phyloP scores from a whole-genome alignment of 768 basidiomycete species.

The Leccinellum luteum region DNA sequence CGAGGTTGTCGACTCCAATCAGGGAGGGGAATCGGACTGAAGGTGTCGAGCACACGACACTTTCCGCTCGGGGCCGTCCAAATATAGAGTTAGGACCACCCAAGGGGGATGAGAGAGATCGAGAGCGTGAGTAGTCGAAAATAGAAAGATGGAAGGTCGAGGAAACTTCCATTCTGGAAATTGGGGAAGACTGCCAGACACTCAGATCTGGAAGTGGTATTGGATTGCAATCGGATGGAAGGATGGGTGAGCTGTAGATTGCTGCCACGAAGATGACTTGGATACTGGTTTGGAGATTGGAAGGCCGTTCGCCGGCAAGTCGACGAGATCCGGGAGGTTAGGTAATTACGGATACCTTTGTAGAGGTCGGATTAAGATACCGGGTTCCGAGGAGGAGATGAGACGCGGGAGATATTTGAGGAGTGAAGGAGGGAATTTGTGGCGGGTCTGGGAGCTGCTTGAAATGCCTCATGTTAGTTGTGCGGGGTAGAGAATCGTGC shows the following conservation, averaged over 20 bases:
- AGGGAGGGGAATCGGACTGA: neutral
- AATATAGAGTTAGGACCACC: slow-evolving; percentile 1
- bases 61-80: neutral
- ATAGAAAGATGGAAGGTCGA: slow-evolving; percentile 18
- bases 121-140: slow-evolving; percentile 6
- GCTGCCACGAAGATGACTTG: slow-evolving; percentile 1
- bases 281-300: slow-evolving; percentile 5
- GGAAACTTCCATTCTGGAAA: slow-evolving; percentile 13
- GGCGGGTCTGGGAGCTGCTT: neutral
- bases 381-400: neutral
- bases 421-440: neutral
- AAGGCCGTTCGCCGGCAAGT: neutral
- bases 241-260: slow-evolving; percentile 2
- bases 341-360: neutral
- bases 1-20: neutral
- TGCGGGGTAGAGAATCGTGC: slow-evolving; percentile 24
- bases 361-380: neutral
- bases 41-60: slow-evolving; percentile 4
- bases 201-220: slow-evolving; percentile 3
- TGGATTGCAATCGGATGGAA: slow-evolving; percentile 8
- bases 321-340: neutral
- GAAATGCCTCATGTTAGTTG: slow-evolving; percentile 13
- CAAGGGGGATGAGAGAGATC: slow-evolving; percentile 1
- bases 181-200: slow-evolving; percentile 1
- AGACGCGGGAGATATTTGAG: neutral